Evolutionary conservation across 2,329 filamentous ascomycete species (phyloP).

Genomic region (Aureobasidium subglaciale): DNA sequence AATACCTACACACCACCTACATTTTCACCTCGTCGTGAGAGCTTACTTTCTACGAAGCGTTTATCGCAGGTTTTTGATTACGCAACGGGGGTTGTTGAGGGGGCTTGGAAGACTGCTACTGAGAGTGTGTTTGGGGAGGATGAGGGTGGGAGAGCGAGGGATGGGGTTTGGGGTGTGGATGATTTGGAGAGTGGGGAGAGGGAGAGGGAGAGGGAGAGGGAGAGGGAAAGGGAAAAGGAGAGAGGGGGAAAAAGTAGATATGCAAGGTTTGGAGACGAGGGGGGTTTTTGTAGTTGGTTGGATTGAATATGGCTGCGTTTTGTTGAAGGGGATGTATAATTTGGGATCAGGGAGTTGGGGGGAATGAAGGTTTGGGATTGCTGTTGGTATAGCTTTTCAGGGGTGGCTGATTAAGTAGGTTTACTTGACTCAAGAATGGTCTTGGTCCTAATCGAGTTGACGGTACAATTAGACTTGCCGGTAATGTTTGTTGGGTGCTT

Average conservation of each 20-base stretch:
- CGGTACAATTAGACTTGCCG: too few species aligned
- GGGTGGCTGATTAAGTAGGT: too few species aligned
- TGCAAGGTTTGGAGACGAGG: conserved; percentile 1
- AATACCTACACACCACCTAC: conserved; percentile 4
- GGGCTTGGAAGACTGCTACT: neutral
- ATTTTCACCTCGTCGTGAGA: neutral
- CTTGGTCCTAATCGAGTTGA: too few species aligned
- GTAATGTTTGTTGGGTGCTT: too few species aligned
- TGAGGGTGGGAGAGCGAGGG: neutral
- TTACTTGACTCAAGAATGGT: too few species aligned
- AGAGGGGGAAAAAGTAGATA: too few species aligned
- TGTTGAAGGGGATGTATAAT: neutral
- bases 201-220: neutral
- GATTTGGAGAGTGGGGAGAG: neutral
- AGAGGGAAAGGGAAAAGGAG: neutral
- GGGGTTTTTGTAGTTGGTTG: neutral
- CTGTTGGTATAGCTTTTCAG: too few species aligned
- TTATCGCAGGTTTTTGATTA: neutral
- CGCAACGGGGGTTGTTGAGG: neutral
- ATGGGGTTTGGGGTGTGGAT: neutral
- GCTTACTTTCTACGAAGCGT: neutral
- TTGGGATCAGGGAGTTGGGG: too few species aligned
- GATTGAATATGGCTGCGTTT: neutral
- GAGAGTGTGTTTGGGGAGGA: neutral
- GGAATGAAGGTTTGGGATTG: too few species aligned